These are phyloP conservation scores for cucumber (Cucumis sativus) DNA, from an alignment of 306 rosid genomes.

Conservation along the genomic window Cucumber_9930_V3 NC_026658.2:19450501-19451000, in stretches of 20 bases:
- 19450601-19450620: not conserved
- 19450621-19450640: not conserved
- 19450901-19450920: slow-evolving; percentile 91
- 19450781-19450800: not conserved
- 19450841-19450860: not conserved
- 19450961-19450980: no score
- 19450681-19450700: slow-evolving; percentile 83
- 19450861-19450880: slow-evolving; percentile 82
- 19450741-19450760: not conserved
- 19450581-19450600: not conserved
- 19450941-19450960: slow-evolving; percentile 31
- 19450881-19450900: slow-evolving; percentile 82
- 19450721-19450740: not conserved
- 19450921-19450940: slow-evolving; percentile 75
- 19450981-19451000: no score
- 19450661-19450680: slow-evolving; percentile 91
- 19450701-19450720: slow-evolving; percentile 27
- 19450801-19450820: not conserved
- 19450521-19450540: slow-evolving; percentile 89
- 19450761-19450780: not conserved
- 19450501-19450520: slow-evolving; percentile 97
- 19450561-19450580: not conserved
- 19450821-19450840: not conserved
- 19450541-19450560: slow-evolving; percentile 87
- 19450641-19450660: not conserved